These are phyloP conservation scores for Cercospora brassicicola DNA, from an alignment of 2,329 filamentous ascomycete species.

Conservation along the genomic window DNA sequence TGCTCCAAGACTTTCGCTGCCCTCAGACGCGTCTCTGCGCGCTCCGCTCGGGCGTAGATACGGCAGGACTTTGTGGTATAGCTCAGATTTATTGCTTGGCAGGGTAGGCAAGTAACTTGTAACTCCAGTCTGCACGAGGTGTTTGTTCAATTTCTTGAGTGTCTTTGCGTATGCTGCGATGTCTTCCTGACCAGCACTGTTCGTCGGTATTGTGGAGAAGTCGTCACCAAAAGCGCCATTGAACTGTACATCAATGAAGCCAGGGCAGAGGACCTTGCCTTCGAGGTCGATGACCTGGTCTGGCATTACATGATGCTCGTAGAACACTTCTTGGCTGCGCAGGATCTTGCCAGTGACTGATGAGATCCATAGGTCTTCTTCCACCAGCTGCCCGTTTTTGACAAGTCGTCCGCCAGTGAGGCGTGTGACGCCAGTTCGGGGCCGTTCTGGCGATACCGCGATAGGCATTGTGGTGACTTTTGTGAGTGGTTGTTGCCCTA, in stretches of 20 bases:
- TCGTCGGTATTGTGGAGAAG: constrained; percentile 70
- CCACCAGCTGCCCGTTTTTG: constrained; percentile 65
- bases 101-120: constrained; percentile 86
- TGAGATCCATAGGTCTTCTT: constrained; percentile 86
- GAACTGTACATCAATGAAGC: constrained; percentile 86
- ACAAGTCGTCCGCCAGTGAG: constrained; percentile 72
- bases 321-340: constrained; percentile 65
- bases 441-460: constrained; percentile 42
- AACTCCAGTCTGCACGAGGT: constrained; percentile 74
- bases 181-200: constrained; percentile 22
- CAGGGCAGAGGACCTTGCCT: constrained; percentile 79
- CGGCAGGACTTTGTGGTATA: constrained; percentile 79
- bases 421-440: constrained; percentile 58
- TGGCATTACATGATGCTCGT: constrained; percentile 66
- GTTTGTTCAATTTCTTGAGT: constrained; percentile 68
- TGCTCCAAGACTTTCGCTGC: constrained; percentile 83
- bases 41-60: constrained; percentile 71
- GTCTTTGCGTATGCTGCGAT: constrained; percentile 69
- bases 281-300: constrained; percentile 75
- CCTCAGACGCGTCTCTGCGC: constrained; percentile 61
- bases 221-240: constrained; percentile 94
- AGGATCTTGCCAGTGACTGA: constrained; percentile 79
- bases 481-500: neutral
- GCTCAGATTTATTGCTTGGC: constrained; percentile 74
- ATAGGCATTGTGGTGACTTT: constrained; percentile 41